Percentiles rank a stretch among this genome's conserved stretches.
phyloP scores from a whole-genome alignment of 768 basidiomycete genomes.

The Leccinum olivaceopallidum region DNA sequence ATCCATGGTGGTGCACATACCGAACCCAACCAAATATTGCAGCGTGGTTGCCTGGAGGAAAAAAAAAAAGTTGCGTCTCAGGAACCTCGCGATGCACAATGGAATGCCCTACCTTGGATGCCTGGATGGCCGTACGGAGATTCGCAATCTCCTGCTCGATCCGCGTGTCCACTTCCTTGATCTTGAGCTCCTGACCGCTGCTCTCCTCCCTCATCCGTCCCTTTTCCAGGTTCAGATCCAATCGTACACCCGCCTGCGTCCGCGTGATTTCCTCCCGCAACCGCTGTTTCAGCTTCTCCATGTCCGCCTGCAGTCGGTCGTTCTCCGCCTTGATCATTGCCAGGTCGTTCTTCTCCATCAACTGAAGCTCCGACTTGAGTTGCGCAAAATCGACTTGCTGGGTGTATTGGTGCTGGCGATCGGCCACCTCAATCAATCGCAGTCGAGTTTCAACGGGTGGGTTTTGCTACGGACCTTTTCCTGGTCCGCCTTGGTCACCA shows the following conservation, averaged over 20 bases:
- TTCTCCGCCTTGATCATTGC: conserved; percentile 96
- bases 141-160: conserved; percentile 96
- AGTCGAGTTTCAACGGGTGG: not conserved
- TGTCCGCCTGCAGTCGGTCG: conserved; percentile 86
- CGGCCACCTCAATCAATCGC: conserved; percentile 6
- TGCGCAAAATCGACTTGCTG: conserved; percentile 97
- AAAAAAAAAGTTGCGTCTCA: conserved; percentile 1
- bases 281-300: conserved; percentile 93
- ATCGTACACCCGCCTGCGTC: conserved; percentile 89
- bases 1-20: conserved; percentile 42
- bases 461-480: conserved; percentile 71
- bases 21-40: conserved; percentile 86
- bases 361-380: conserved; percentile 92
- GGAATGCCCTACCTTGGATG: conserved; percentile 62
- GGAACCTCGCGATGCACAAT: not conserved
- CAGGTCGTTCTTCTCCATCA: conserved; percentile 96
- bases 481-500: conserved; percentile 95
- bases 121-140: conserved; percentile 79
- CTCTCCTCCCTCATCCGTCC: conserved; percentile 93
- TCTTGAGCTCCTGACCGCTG: conserved; percentile 89
- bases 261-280: conserved; percentile 88
- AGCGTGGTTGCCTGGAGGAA: conserved; percentile 69
- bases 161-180: conserved; percentile 95
- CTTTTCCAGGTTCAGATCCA: conserved; percentile 97
- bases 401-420: conserved; percentile 78